A percentile compares a stretch with the other conserved stretches of the same genome.
Conservation (phyloP, 805 yeast species). For the Pichia occidentalis region DNA sequence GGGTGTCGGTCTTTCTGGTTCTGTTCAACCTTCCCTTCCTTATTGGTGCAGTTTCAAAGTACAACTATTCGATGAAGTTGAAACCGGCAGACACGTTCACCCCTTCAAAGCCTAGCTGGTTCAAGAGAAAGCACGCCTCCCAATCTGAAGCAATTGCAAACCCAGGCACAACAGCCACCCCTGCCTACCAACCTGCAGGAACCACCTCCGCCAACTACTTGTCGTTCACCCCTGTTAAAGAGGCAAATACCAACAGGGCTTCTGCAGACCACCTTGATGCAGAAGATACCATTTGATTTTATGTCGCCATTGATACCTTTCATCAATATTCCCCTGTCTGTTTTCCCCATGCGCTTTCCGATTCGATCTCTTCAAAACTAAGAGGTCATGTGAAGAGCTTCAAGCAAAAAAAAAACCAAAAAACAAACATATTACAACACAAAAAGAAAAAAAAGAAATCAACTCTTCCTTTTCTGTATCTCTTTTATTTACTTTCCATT, state of each 20-base stretch:
- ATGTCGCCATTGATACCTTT: too few species aligned
- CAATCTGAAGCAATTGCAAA: constrained; percentile 6
- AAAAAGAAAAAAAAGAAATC: too few species aligned
- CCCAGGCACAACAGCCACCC: not conserved
- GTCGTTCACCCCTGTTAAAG: constrained; percentile 9
- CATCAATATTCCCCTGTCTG: too few species aligned
- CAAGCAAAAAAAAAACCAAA: too few species aligned
- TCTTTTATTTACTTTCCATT: too few species aligned
- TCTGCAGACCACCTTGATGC: too few species aligned
- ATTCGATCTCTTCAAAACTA: too few species aligned
- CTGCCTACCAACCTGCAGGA: not conserved
- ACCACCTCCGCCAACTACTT: constrained; percentile 3
- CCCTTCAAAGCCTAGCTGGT: constrained; percentile 10
- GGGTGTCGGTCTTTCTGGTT: constrained; percentile 42
- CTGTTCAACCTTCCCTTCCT: constrained; percentile 14
- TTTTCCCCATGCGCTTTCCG: too few species aligned
- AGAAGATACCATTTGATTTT: too few species aligned
- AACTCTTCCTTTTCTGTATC: too few species aligned
- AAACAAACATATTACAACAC: too few species aligned
- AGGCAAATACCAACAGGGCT: not conserved
- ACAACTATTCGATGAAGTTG: not conserved
- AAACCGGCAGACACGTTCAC: not conserved
- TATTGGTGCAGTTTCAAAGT: constrained; percentile 1
- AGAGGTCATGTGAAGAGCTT: too few species aligned
- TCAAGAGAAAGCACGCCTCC: constrained; percentile 9